Evolutionary conservation across 2,329 filamentous ascomycete species (phyloP).

Genomic region (Fusarium domesticum): DNA sequence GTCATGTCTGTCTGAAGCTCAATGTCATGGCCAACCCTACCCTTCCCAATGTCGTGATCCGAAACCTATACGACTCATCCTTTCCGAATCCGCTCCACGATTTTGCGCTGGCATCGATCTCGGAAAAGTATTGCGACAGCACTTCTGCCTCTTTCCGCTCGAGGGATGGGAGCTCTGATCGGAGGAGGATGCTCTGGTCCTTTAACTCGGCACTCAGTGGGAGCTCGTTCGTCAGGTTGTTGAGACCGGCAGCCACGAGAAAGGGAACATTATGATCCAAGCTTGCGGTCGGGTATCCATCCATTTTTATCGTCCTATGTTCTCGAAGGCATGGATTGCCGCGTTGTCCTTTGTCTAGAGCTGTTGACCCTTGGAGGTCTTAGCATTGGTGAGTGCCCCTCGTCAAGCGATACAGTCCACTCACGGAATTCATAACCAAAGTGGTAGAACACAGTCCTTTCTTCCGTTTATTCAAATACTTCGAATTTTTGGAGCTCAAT

Average conservation of each 20-base stretch:
- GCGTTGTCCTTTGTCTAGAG: constrained; percentile 20
- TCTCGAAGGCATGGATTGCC: constrained; percentile 23
- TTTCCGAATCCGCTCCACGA: constrained; percentile 65
- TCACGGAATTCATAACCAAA: constrained; percentile 20
- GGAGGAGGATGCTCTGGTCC: constrained; percentile 59
- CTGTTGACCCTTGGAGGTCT: constrained; percentile 19
- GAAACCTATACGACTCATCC: constrained; percentile 57
- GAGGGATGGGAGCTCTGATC: constrained; percentile 68
- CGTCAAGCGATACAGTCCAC: constrained; percentile 24
- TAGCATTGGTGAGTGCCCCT: constrained; percentile 27
- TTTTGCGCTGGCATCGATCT: constrained; percentile 59
- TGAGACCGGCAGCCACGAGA: constrained; percentile 76
- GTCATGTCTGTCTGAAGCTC: constrained; percentile 16
- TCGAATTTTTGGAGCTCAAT: no score
- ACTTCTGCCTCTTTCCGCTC: constrained; percentile 62
- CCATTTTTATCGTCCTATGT: constrained; percentile 52
- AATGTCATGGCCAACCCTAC: constrained; percentile 50
- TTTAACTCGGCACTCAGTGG: constrained; percentile 50
- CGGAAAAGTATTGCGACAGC: constrained; percentile 63
- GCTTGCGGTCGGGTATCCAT: constrained; percentile 76
- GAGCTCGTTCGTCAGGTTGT: constrained; percentile 39
- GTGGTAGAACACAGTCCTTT: background rate
- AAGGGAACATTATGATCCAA: constrained; percentile 84
- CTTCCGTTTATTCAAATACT: no score
- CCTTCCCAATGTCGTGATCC: constrained; percentile 72